phyloP scores from a whole-genome alignment of 106 monocot genomes.

The Apostasia ramifera region DNA sequence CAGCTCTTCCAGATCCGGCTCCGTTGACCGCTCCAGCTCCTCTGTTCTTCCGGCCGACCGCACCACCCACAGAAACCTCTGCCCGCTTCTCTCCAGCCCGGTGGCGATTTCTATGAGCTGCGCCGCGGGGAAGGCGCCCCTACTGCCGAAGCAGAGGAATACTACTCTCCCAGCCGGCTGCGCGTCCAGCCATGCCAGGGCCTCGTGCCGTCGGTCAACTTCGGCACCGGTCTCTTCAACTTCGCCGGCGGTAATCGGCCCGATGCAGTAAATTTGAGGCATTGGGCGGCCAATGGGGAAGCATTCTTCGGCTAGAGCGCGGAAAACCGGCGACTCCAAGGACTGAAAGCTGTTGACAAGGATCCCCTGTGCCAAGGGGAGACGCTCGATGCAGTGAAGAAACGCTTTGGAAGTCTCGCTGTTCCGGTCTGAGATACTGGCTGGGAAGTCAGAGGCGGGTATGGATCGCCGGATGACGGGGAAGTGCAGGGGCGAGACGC shows the following conservation, averaged over 20 bases:
- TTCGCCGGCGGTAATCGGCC: slow-evolving; percentile 26
- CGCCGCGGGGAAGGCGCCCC: slow-evolving; percentile 32
- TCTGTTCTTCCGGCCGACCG: slow-evolving; percentile 14
- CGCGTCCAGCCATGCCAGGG: slow-evolving; percentile 43
- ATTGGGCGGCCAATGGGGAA: slow-evolving; percentile 6
- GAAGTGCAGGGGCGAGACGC: background rate
- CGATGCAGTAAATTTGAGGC: slow-evolving; percentile 37
- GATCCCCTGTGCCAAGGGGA: slow-evolving; percentile 17
- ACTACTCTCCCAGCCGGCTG: slow-evolving; percentile 51
- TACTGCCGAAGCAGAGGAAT: slow-evolving; percentile 66
- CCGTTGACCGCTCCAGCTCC: slow-evolving; percentile 6
- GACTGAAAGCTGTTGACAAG: slow-evolving; percentile 43
- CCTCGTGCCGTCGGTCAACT: slow-evolving; percentile 3
- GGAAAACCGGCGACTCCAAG: slow-evolving; percentile 22
- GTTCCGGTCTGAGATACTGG: slow-evolving; percentile 5
- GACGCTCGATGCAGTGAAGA: background rate
- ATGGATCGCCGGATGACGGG: slow-evolving; percentile 17
- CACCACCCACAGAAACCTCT: slow-evolving; percentile 60
- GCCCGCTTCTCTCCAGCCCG: slow-evolving; percentile 53
- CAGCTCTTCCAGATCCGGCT: slow-evolving; percentile 38
- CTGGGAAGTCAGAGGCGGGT: slow-evolving; percentile 11
- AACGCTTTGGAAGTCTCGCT: background rate
- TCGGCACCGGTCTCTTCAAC: background rate
- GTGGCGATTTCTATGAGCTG: slow-evolving; percentile 47
- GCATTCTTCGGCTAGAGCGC: slow-evolving; percentile 19